Evolutionary conservation across 2,329 filamentous ascomycete genomes (phyloP).

Genomic region (Thelonectria rubi): DNA sequence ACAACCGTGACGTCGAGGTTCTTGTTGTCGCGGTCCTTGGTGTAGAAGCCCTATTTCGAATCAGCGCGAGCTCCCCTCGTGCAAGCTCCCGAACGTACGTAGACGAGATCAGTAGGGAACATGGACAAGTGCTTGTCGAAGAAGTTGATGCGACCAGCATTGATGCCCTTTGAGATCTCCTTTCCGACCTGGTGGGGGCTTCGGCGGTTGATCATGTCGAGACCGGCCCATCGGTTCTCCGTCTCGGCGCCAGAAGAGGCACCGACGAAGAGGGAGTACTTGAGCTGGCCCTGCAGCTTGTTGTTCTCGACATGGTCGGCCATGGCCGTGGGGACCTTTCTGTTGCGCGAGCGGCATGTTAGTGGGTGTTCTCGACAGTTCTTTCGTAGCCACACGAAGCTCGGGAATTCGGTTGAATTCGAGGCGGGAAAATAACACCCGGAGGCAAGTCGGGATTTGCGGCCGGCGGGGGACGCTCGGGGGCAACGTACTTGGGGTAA

Average conservation of each 20-base stretch:
- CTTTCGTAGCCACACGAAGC: conserved; percentile 4
- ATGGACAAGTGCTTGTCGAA: conserved; percentile 95
- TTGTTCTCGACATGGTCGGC: conserved; percentile 92
- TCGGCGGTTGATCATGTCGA: conserved; percentile 90
- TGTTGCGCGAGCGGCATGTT: conserved; percentile 46
- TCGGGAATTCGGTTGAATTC: neutral
- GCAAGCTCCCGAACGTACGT: conserved; percentile 57
- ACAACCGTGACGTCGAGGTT: conserved; percentile 85
- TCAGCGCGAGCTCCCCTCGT: conserved; percentile 25
- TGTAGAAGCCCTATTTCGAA: conserved; percentile 74
- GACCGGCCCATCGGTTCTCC: conserved; percentile 87
- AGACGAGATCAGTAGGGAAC: conserved; percentile 89
- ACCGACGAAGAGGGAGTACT: conserved; percentile 88
- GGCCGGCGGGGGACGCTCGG: conserved; percentile 11
- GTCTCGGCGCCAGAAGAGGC: conserved; percentile 91
- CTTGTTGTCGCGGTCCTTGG: conserved; percentile 77
- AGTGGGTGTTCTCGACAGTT: conserved; percentile 25
- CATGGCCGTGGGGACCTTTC: conserved; percentile 83
- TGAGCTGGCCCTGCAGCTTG: conserved; percentile 81
- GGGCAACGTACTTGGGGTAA: conserved; percentile 73
- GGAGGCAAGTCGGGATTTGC: conserved; percentile 11
- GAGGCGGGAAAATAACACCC: conserved; percentile 4
- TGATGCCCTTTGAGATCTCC: conserved; percentile 89
- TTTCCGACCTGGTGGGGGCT: conserved; percentile 91
- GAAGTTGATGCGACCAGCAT: conserved; percentile 87